Conservation (phyloP, 208 protist genomes). For the Trypanosomatidae sp. region DNA sequence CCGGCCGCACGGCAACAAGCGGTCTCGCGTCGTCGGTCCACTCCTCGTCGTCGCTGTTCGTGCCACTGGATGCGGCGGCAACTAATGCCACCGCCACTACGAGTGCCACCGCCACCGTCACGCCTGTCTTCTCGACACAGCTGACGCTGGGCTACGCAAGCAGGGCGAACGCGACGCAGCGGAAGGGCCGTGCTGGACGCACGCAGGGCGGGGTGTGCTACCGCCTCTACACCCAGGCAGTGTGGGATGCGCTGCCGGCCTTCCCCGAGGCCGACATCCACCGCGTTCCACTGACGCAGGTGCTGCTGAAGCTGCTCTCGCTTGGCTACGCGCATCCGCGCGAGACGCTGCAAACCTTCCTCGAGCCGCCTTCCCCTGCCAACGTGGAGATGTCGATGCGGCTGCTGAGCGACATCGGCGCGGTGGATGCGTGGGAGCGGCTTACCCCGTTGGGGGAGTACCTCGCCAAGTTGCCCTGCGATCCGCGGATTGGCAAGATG, state of each 20-base stretch:
- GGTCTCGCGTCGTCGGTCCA: neutral
- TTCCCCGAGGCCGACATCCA: constrained; percentile 94
- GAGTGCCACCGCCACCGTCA: neutral
- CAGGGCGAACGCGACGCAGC: constrained; percentile 96
- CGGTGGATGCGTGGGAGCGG: constrained; percentile 38
- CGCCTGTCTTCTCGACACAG: constrained; percentile 63
- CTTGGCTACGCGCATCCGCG: constrained; percentile 67
- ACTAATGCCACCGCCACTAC: no score
- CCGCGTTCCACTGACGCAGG: constrained; percentile 92
- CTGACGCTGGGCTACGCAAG: constrained; percentile 85
- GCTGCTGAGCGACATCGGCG: constrained; percentile 62
- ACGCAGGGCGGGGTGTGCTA: constrained; percentile 98
- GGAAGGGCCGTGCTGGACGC: constrained; percentile 98
- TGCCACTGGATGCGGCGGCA: neutral
- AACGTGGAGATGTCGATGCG: constrained; percentile 68
- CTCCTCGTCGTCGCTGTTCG: neutral
- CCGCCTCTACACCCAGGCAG: constrained; percentile 92
- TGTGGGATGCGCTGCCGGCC: constrained; percentile 59
- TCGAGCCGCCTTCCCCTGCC: constrained; percentile 63
- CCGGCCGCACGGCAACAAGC: constrained; percentile 6
- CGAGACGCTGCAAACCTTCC: constrained; percentile 70
- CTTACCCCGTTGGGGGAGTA: constrained; percentile 91
- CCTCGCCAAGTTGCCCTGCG: constrained; percentile 82
- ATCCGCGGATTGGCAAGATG: constrained; percentile 92
- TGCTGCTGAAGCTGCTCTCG: constrained; percentile 87